Evolutionary conservation across 768 basidiomycete genomes (phyloP).

Genomic region (Russula foetens): DNA sequence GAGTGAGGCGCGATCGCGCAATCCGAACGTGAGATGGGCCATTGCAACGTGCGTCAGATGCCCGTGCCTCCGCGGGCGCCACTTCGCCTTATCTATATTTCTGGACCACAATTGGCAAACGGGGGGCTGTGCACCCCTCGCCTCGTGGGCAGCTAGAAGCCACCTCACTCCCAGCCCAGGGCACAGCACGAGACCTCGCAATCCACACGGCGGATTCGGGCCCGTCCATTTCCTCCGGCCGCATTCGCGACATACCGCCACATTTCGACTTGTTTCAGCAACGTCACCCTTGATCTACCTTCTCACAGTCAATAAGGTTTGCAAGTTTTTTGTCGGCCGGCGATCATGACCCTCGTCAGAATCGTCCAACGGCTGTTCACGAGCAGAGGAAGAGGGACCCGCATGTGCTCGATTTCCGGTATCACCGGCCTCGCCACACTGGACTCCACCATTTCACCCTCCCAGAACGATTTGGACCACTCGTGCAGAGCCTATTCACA

Average conservation of each 20-base stretch:
- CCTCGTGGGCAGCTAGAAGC: constrained; percentile 9
- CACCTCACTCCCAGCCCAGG: neutral
- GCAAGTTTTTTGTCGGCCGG: neutral
- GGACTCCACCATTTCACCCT: too few species aligned
- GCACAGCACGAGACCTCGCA: neutral
- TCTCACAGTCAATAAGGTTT: constrained; percentile 1
- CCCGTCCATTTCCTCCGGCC: neutral
- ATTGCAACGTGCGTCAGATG: neutral
- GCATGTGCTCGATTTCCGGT: too few species aligned
- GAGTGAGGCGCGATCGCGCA: neutral
- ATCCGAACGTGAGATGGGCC: neutral
- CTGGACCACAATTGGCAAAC: neutral
- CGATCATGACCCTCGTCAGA: constrained; percentile 1
- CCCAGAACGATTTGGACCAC: too few species aligned
- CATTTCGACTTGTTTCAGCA: neutral
- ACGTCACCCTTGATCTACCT: neutral
- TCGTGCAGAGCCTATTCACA: too few species aligned
- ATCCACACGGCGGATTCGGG: neutral
- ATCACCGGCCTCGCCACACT: too few species aligned
- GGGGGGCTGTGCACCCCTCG: neutral
- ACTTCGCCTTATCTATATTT: neutral
- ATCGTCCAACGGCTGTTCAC: neutral
- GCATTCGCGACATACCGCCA: neutral
- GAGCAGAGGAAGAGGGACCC: too few species aligned
- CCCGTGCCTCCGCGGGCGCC: neutral